Percentiles rank a stretch among this genome's conserved stretches.
phyloP scores from a whole-genome alignment of 2,329 filamentous ascomycete species.

The Colletotrichum filicis region DNA sequence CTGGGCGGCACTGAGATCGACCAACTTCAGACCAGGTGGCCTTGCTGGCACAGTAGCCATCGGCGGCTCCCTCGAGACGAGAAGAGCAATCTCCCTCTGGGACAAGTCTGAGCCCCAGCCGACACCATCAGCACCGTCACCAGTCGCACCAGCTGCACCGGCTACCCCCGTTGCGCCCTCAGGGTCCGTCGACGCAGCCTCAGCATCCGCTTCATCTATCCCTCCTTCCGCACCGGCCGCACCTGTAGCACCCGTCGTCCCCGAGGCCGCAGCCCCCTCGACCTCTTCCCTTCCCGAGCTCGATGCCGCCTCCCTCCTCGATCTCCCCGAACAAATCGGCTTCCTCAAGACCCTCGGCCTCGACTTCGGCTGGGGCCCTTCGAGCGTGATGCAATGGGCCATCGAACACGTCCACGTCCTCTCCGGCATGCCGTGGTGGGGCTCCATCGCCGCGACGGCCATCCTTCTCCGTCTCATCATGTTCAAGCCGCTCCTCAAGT shows the following conservation, averaged over 20 bases:
- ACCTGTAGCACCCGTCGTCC: constrained; percentile 26
- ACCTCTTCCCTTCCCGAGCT: constrained; percentile 43
- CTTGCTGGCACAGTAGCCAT: constrained; percentile 42
- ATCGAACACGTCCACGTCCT: constrained; percentile 88
- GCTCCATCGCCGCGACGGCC: constrained; percentile 74
- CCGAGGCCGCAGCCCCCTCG: constrained; percentile 26
- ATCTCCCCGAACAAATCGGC: constrained; percentile 80
- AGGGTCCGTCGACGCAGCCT: constrained; percentile 26
- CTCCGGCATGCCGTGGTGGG: constrained; percentile 84
- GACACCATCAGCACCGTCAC: constrained; percentile 28
- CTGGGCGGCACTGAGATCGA: constrained; percentile 18
- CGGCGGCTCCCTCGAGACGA: constrained; percentile 39
- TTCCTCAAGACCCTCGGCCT: constrained; percentile 86
- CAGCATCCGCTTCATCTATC: constrained; percentile 43
- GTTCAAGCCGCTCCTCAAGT: constrained; percentile 72
- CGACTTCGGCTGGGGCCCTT: constrained; percentile 87
- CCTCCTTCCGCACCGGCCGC: constrained; percentile 39
- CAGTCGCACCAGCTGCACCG: background rate
- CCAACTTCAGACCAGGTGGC: constrained; percentile 4
- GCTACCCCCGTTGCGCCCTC: constrained; percentile 35
- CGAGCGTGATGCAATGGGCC: constrained; percentile 76
- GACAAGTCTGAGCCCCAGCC: constrained; percentile 33
- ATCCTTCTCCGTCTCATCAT: constrained; percentile 72
- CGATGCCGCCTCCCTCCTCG: constrained; percentile 57
- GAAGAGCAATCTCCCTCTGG: constrained; percentile 34